These are phyloP conservation scores for Xylaria sp. DNA, from an alignment of 2,329 filamentous ascomycete species.

Conservation along the genomic window DNA sequence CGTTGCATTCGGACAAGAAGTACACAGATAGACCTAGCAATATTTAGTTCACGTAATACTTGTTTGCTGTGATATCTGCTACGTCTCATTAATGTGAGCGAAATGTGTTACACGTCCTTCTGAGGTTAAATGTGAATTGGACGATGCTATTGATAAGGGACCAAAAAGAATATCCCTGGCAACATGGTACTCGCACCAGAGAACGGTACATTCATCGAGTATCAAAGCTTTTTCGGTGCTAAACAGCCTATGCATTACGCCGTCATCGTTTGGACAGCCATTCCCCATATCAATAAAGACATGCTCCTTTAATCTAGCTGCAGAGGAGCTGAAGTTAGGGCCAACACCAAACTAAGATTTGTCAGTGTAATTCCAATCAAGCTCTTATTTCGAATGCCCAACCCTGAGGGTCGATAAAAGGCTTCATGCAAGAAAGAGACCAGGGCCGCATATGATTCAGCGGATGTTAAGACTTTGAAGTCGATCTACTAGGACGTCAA, in stretches of 20 bases:
- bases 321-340: not conserved
- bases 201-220: not conserved
- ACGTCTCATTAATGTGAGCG: not conserved
- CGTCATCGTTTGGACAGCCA: not conserved
- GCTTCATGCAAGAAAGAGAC: not conserved
- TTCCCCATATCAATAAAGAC: conserved; percentile 5
- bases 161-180: not conserved
- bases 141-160: not conserved
- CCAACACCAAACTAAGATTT: not conserved
- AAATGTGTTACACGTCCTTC: not conserved
- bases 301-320: not conserved
- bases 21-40: not conserved
- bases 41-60: not conserved
- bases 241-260: not conserved
- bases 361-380: not conserved
- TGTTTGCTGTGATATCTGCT: conserved; percentile 4
- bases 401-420: not conserved
- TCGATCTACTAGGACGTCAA: conserved; percentile 57
- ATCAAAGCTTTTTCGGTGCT: not conserved
- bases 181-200: not conserved
- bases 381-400: not conserved
- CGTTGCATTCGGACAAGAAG: not conserved
- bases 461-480: conserved; percentile 52
- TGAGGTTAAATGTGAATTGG: not conserved
- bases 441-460: conserved; percentile 8